Evolutionary conservation across 2,329 filamentous ascomycete species (phyloP).

Genomic region (Diaporthe sp.): DNA sequence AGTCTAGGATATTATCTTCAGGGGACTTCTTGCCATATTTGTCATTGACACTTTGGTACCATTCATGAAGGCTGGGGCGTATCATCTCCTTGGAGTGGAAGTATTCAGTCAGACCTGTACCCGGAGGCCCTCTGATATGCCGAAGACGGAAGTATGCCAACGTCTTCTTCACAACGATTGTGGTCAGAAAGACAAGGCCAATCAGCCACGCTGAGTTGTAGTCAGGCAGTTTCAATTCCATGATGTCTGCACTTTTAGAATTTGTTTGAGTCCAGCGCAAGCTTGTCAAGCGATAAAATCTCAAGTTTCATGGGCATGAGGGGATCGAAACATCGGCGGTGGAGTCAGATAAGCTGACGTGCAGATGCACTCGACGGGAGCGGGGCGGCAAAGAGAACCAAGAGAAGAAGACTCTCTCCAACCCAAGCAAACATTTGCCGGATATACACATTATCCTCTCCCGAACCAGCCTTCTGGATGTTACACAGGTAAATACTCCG

Average conservation of each 20-base stretch:
- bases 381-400: not conserved
- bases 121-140: slow-evolving; percentile 1
- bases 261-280: not conserved
- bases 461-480: not conserved
- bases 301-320: not conserved
- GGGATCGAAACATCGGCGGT: not conserved
- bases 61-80: not conserved
- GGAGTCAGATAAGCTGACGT: not conserved
- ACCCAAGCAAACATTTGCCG: not conserved
- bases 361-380: not conserved
- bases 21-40: not conserved
- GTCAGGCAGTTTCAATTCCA: not conserved
- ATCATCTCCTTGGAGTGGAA: not conserved
- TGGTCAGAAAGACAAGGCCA: not conserved
- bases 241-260: not conserved
- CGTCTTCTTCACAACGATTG: not conserved
- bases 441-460: not conserved
- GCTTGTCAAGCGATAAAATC: not conserved
- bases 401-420: not conserved
- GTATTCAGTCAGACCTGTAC: slow-evolving; percentile 1
- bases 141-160: not conserved
- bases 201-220: not conserved
- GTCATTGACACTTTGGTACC: not conserved
- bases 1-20: not conserved
- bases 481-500: not conserved